Evolutionary conservation across 768 basidiomycete genomes (phyloP).

Genomic region (Tricholoma sp.): DNA sequence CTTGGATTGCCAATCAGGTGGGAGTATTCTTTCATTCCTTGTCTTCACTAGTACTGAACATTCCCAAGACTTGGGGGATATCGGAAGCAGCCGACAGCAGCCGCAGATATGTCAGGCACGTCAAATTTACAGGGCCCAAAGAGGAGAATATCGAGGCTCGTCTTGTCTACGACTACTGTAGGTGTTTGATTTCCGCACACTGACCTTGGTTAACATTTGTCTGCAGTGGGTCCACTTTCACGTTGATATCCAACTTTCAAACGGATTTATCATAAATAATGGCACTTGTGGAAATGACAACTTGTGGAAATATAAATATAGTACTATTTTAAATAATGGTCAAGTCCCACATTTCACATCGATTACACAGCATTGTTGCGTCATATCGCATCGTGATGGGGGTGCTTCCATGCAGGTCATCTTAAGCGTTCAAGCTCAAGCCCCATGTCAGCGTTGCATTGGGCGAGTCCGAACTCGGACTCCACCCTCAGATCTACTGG

Average conservation of each 20-base stretch:
- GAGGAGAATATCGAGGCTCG: conserved; percentile 52
- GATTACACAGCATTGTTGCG: background rate
- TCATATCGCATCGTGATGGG: conserved; percentile 3
- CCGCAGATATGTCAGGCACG: conserved; percentile 54
- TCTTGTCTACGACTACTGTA: conserved; percentile 67
- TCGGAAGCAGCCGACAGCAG: conserved; percentile 47
- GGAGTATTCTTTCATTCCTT: conserved; percentile 3
- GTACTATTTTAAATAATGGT: background rate
- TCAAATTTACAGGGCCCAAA: conserved; percentile 58
- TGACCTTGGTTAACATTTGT: too few relatives aligned
- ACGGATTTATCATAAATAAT: too few relatives aligned
- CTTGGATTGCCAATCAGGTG: conserved; percentile 67
- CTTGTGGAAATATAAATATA: too few relatives aligned
- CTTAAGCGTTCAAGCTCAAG: conserved; percentile 2
- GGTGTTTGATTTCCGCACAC: conserved; percentile 17
- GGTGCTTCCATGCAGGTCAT: conserved; percentile 5
- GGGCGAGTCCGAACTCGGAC: background rate
- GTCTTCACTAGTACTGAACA: background rate
- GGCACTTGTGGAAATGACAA: too few relatives aligned
- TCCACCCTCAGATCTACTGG: background rate
- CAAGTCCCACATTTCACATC: too few relatives aligned
- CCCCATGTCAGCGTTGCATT: conserved; percentile 11
- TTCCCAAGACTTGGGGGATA: conserved; percentile 55
- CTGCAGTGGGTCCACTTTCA: too few relatives aligned
- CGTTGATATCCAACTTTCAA: too few relatives aligned